These are phyloP conservation scores for Blastobotrys ciferrii DNA, from an alignment of 1,139 yeast species.

Conservation along the genomic window DNA sequence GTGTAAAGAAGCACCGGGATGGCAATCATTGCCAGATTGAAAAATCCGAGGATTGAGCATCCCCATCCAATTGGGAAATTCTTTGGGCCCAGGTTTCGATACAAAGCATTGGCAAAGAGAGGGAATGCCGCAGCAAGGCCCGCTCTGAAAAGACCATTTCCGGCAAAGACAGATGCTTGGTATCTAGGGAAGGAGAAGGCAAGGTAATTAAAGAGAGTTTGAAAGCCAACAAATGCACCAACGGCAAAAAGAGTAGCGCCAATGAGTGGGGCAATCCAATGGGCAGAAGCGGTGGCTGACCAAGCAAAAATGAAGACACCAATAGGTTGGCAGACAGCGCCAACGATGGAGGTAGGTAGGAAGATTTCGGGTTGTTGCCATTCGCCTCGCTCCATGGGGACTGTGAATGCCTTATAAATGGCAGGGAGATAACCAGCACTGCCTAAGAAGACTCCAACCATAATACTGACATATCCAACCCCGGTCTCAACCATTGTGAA, in stretches of 20 bases:
- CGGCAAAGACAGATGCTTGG: conserved; percentile 60
- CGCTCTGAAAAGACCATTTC: conserved; percentile 53
- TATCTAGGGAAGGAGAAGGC: conserved; percentile 73
- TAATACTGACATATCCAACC: conserved; percentile 43
- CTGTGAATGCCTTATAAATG: conserved; percentile 13
- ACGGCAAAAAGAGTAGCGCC: conserved; percentile 68
- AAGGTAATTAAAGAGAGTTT: conserved; percentile 68
- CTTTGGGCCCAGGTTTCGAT: conserved; percentile 42
- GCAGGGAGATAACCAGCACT: conserved; percentile 13
- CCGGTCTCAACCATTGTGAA: conserved; percentile 52
- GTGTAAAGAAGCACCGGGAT: conserved; percentile 34
- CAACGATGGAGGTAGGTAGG: conserved; percentile 40
- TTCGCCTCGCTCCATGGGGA: conserved; percentile 24
- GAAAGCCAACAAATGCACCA: conserved; percentile 71
- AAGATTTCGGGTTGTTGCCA: conserved; percentile 40
- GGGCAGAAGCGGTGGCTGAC: conserved; percentile 54
- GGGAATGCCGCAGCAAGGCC: conserved; percentile 62
- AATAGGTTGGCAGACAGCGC: conserved; percentile 52
- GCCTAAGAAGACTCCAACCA: conserved; percentile 42
- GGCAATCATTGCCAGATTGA: conserved; percentile 43
- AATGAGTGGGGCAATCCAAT: conserved; percentile 78
- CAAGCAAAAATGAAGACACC: conserved; percentile 53
- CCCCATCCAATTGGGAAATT: conserved; percentile 63
- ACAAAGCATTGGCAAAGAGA: conserved; percentile 55
- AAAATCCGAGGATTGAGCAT: conserved; percentile 46